Evolutionary conservation across 2,329 filamentous ascomycete genomes (phyloP), one percentile per base, ranked within the genome.

Genomic region (Achaetomium macrosporum): DNA sequence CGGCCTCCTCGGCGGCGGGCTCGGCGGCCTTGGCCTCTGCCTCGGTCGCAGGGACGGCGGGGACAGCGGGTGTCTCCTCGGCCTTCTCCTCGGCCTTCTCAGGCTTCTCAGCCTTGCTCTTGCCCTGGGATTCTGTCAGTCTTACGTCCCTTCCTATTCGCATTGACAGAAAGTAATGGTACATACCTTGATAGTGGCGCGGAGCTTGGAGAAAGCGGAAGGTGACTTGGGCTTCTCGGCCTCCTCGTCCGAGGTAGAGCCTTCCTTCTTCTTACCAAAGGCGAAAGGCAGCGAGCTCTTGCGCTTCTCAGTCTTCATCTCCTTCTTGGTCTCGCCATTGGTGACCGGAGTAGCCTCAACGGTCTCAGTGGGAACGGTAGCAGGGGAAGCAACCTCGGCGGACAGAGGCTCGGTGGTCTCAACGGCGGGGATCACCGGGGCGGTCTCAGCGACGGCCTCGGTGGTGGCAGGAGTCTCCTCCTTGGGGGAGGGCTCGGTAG

Each of bases 251-350:
- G 78, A 78, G 35, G 72, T 64, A 42, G 73, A 68, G 20, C 64
- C 54, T 71, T 80, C 79, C 69, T 87, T 84, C 78, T 92, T 92
- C 80, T 89, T 87, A 64, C 88, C 83, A 65, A 83, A 84, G 64
- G 82, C 83, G 72, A 95, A 95, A 45, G 78, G 78, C 9, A 82
- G 71, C 65, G 91, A 85, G 61, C 88, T 93, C 72, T 84, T 83
- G 71, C 90, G 88, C 87, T 95, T 95, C 71, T 82, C 78, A 44
- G 70, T 70, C 83, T 89, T 90, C 62, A 77, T 68, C 57, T 81
- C 79, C 72, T 82, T 82, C 70, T 81, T 81, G 51, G 73, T 61
- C 72, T 84, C 82, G 55, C 74, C 74, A 59, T 75, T 76, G 61
- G 71, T 71, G 55, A 70, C 71, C 55, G 62, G 63, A 51, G 72